Conservation (phyloP, 306 rosid species). For the Castanopsis chinensis region DNA sequence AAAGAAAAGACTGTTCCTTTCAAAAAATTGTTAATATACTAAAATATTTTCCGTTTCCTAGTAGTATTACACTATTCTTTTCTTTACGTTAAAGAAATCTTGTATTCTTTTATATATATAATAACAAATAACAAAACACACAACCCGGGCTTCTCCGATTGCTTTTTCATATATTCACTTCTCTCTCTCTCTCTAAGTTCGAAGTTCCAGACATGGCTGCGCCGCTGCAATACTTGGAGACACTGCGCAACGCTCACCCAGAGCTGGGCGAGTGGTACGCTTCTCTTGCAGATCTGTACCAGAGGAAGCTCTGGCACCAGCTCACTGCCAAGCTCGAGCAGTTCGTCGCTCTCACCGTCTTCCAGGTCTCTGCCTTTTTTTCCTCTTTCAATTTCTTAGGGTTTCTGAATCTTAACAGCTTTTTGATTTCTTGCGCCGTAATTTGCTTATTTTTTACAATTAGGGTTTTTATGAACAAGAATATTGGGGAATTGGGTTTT, state of each 20-base stretch:
- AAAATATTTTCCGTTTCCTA: too few relatives aligned
- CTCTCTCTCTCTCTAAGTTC: neutral
- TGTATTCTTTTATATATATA: too few relatives aligned
- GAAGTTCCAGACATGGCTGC: conserved; percentile 72
- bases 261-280: conserved; percentile 91
- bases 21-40: too few relatives aligned
- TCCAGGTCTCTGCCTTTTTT: conserved; percentile 57
- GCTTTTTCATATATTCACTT: neutral
- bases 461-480: neutral
- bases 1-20: too few relatives aligned
- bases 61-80: too few relatives aligned
- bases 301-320: conserved; percentile 99
- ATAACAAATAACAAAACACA: too few relatives aligned
- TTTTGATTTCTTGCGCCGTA: neutral
- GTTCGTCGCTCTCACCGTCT: conserved; percentile 85
- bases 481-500: conserved; percentile 6
- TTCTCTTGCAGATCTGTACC: conserved; percentile 96
- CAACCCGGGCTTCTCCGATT: too few relatives aligned
- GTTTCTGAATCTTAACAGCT: conserved; percentile 33
- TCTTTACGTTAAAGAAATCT: too few relatives aligned
- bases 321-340: conserved; percentile 98
- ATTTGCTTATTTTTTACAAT: neutral
- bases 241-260: conserved; percentile 83
- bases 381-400: conserved; percentile 32
- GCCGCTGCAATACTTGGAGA: conserved; percentile 84